Conservation (phyloP, 2,329 filamentous ascomycete species). For the Paraphoma chrysanthemicola region DNA sequence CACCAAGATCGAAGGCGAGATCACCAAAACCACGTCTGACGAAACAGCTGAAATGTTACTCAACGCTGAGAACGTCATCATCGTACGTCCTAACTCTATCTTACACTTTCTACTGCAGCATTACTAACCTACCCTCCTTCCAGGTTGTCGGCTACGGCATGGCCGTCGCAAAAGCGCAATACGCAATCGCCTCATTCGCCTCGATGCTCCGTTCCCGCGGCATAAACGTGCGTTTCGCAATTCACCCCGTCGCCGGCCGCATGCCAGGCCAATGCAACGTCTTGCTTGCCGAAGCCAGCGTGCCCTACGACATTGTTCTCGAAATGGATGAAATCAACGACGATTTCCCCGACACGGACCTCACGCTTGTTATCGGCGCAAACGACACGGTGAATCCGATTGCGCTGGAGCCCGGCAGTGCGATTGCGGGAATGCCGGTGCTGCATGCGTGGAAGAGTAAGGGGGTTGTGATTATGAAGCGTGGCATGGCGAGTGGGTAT, state of each 20-base stretch:
- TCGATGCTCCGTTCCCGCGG: conserved; percentile 74
- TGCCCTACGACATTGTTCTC: conserved; percentile 89
- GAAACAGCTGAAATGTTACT: conserved; percentile 79
- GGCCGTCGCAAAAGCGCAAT: conserved; percentile 93
- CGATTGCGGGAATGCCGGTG: conserved; percentile 92
- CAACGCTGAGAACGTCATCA: conserved; percentile 83
- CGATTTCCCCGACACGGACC: conserved; percentile 83
- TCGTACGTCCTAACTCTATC: conserved; percentile 54
- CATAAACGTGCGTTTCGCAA: conserved; percentile 84
- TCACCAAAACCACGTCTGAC: conserved; percentile 79
- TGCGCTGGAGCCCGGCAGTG: conserved; percentile 79
- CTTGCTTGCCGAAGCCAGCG: conserved; percentile 82
- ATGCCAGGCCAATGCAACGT: conserved; percentile 97
- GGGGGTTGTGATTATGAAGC: conserved; percentile 92
- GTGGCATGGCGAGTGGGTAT: conserved; percentile 87
- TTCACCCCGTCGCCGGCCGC: conserved; percentile 86
- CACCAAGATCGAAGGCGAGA: conserved; percentile 79
- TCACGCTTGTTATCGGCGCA: conserved; percentile 87
- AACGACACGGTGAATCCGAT: conserved; percentile 95
- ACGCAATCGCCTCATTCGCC: conserved; percentile 85
- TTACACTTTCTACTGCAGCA: neutral
- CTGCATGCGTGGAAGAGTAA: conserved; percentile 94
- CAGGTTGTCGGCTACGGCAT: conserved; percentile 85
- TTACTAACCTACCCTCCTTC: neutral
- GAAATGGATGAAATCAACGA: conserved; percentile 98